phyloP scores from a whole-genome alignment of 2,329 filamentous ascomycete genomes.

The Sporothrix variecibatus region DNA sequence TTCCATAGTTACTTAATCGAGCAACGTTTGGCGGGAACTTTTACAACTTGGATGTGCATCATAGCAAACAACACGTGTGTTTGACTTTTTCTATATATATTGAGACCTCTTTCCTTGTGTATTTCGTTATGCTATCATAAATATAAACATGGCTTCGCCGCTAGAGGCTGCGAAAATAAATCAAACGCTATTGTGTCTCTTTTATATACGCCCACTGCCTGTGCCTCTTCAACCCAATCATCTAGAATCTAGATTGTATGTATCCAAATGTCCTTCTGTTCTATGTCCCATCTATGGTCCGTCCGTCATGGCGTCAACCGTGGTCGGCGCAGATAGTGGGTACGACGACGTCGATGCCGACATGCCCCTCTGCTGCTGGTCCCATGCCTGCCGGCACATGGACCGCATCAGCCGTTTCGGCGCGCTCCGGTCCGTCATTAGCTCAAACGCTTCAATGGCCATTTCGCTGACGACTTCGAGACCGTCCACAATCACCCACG shows the following conservation, averaged over 20 bases:
- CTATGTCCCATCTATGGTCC: not conserved
- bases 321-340: not conserved
- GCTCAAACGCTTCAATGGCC: slow-evolving; percentile 74
- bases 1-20: slow-evolving; percentile 34
- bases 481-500: slow-evolving; percentile 73
- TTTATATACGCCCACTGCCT: not conserved
- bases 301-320: slow-evolving; percentile 17
- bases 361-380: slow-evolving; percentile 39
- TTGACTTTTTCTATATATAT: too few relatives aligned
- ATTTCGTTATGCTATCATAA: not conserved
- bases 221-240: not conserved
- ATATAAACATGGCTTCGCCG: not conserved
- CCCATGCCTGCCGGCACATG: slow-evolving; percentile 51
- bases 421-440: slow-evolving; percentile 72
- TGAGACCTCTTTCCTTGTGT: not conserved
- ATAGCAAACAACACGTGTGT: not conserved
- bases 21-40: slow-evolving; percentile 24
- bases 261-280: not conserved
- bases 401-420: slow-evolving; percentile 68
- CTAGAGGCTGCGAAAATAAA: not conserved
- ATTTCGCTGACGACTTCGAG: slow-evolving; percentile 73
- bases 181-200: not conserved
- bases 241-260: not conserved
- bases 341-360: not conserved
- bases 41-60: not conserved